Base-by-base conservation (phyloP, 768 basidiomycete species). In the Megacollybia marginata region DNA sequence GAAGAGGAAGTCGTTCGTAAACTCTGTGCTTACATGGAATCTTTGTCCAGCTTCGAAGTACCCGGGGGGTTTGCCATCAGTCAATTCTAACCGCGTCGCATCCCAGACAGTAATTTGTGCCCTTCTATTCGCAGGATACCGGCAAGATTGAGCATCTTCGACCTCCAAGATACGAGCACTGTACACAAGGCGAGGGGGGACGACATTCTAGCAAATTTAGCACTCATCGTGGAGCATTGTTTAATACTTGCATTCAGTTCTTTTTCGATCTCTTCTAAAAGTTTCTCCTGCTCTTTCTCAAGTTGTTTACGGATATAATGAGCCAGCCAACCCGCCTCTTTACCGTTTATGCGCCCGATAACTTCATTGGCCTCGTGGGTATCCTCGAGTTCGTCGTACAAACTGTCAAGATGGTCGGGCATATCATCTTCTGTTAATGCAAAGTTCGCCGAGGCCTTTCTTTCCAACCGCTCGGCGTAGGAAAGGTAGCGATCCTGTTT, bases 61-160 rank as follows among this genome's bases (percentile, higher is more conserved):
- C 33, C 80, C 72, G 46, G 73, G 59, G 48, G 62, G 59, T n/a
- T 64, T 70, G 5, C 72, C 78, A 53, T 86, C 83, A 19, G 68
- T 67, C n/a, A 70, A 57, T 1, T 66, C 69, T 23, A 86, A 52
- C 11, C 68, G 68, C 4, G 78, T 65, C 2, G 79, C 83, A 57
- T 94, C 89, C 90, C 90, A 93, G 4, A 94, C 76, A 0, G 86
- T 93, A 48, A 97, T 55, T 60, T 89, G 87, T 0, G 83, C 92
- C 1, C 67, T 72, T 46, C 89, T 76, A 52, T 76, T 69, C 8
- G 78, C 68, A 0, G 74, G 72, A 47, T 74, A 69, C 52, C 75
- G 72, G 1, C 59, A 55, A 23, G 80, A 83, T 33, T 72, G 70
- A 15, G 79, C 76, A 59, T 88, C 93, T 54, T 77, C 69, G 13